A percentile compares a stretch with the other conserved stretches of the same genome.
These are phyloP conservation scores for Asterophora parasitica DNA, from an alignment of 768 basidiomycete species.

Conservation along the genomic window DNA sequence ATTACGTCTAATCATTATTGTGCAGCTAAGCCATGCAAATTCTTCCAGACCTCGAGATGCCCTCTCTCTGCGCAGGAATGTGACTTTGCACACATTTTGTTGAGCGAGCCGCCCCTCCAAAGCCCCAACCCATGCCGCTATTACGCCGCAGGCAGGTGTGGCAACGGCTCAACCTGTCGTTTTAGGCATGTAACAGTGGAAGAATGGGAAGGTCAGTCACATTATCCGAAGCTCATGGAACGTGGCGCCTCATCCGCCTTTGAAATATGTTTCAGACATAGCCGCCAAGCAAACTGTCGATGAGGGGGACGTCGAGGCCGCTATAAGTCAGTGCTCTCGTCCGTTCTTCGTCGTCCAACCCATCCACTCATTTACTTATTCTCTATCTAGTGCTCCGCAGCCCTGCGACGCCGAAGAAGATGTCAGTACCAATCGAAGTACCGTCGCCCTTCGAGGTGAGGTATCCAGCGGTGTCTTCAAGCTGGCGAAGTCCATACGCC, in stretches of 20 bases:
- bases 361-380: not conserved
- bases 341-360: not conserved
- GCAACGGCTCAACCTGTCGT: conserved; percentile 32
- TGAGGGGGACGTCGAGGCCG: not conserved
- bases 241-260: not conserved
- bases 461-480: conserved; percentile 2
- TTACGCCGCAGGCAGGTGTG: conserved; percentile 32
- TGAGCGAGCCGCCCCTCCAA: conserved; percentile 20
- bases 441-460: conserved; percentile 1
- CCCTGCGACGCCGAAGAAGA: not conserved
- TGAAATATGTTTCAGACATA: not conserved
- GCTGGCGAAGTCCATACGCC: conserved; percentile 6
- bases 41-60: conserved; percentile 39
- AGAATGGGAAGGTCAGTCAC: conserved; percentile 12
- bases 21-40: conserved; percentile 47
- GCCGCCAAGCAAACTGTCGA: not conserved
- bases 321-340: not conserved
- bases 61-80: conserved; percentile 41
- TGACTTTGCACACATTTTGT: conserved; percentile 41
- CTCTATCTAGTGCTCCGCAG: not conserved
- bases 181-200: conserved; percentile 28
- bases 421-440: not conserved
- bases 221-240: not conserved
- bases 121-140: conserved; percentile 28
- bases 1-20: conserved; percentile 11